phyloP scores from a whole-genome alignment of 306 rosid species.

The Ormosia semicastrata region DNA sequence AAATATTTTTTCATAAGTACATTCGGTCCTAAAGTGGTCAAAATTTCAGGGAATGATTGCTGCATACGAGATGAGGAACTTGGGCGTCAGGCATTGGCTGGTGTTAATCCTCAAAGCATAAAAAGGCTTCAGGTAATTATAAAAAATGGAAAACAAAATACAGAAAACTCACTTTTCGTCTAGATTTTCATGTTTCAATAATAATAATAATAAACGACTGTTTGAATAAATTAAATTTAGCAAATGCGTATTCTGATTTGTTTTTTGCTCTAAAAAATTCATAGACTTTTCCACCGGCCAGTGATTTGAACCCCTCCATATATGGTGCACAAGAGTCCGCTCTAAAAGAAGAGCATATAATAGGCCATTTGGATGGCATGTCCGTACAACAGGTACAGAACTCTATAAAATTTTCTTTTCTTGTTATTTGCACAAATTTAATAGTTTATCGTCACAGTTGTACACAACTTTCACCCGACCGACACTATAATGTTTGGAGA shows the following conservation, averaged over 20 bases:
- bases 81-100: conserved; percentile 45
- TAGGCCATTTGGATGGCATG: conserved; percentile 34
- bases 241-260: neutral
- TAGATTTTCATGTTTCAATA: neutral
- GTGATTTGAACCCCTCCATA: conserved; percentile 33
- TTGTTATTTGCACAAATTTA: neutral
- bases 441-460: neutral
- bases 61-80: conserved; percentile 40
- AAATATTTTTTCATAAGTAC: too few relatives aligned
- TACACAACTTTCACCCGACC: too few relatives aligned
- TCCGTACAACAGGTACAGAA: conserved; percentile 36
- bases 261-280: neutral
- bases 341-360: conserved; percentile 42
- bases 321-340: conserved; percentile 44
- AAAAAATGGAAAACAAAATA: neutral
- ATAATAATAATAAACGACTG: neutral
- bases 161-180: neutral
- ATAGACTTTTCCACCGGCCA: conserved; percentile 42
- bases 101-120: conserved; percentile 41
- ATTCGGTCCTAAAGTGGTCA: neutral
- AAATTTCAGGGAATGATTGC: conserved; percentile 18
- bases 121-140: conserved; percentile 35
- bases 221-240: neutral
- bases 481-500: neutral
- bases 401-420: neutral